Conservation (phyloP, 495 filamentous ascomycete species). For the Letharia lupina region DNA sequence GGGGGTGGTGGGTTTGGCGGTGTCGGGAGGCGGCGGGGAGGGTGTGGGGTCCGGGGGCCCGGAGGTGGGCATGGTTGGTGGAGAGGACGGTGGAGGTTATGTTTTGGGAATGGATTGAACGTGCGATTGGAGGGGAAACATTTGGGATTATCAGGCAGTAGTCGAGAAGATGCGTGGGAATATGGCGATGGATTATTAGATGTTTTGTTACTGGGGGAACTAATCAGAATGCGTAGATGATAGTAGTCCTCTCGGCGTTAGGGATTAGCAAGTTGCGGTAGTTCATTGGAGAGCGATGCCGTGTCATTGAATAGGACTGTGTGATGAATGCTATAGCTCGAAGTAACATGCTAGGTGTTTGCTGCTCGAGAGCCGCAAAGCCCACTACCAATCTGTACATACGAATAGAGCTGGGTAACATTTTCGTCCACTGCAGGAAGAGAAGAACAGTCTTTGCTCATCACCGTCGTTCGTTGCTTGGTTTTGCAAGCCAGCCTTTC, state of each 20-base stretch:
- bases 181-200: not conserved
- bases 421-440: not conserved
- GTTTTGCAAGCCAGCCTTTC: not conserved
- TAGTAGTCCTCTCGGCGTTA: not conserved
- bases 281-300: not conserved
- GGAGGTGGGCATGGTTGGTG: not conserved
- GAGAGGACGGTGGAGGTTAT: not conserved
- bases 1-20: not conserved
- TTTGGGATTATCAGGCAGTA: not conserved
- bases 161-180: not conserved
- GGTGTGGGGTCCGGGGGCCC: not conserved
- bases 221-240: not conserved
- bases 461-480: slow-evolving; percentile 12
- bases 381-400: slow-evolving; percentile 9
- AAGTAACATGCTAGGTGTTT: not conserved
- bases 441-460: slow-evolving; percentile 13
- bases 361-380: not conserved
- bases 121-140: not conserved
- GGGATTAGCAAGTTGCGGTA: not conserved
- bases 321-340: not conserved
- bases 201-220: not conserved
- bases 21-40: not conserved
- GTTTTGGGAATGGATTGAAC: not conserved
- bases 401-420: not conserved
- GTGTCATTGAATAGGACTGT: not conserved